Percentiles rank a stretch among this genome's conserved stretches.
phyloP scores from a whole-genome alignment of 495 filamentous ascomycete species.

The Hypoxylon lienhwacheense region DNA sequence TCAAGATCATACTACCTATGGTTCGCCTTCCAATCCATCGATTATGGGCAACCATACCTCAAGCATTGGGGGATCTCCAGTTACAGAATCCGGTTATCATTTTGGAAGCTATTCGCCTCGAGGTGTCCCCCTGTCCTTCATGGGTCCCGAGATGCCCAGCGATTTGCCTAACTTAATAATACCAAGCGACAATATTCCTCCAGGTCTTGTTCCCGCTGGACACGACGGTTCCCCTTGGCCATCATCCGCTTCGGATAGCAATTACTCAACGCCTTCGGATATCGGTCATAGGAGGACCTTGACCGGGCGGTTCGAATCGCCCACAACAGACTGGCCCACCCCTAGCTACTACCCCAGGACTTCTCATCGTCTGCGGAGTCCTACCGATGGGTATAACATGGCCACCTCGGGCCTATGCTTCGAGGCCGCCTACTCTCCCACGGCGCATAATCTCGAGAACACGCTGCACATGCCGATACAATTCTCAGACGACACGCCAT shows the following conservation, averaged over 20 bases:
- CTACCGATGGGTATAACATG: slow-evolving; percentile 34
- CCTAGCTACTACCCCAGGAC: slow-evolving; percentile 12
- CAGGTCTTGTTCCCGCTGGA: slow-evolving; percentile 34
- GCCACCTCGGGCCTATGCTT: slow-evolving; percentile 32
- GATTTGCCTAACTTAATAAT: slow-evolving; percentile 36
- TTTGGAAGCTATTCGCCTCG: slow-evolving; percentile 33
- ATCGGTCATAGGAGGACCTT: slow-evolving; percentile 24
- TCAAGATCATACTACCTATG: slow-evolving; percentile 19
- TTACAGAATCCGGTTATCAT: slow-evolving; percentile 15
- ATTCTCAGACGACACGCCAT: slow-evolving; percentile 30
- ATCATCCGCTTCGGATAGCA: slow-evolving; percentile 54
- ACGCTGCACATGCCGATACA: slow-evolving; percentile 31
- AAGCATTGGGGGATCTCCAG: slow-evolving; percentile 33
- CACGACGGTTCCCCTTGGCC: slow-evolving; percentile 51
- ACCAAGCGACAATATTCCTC: slow-evolving; percentile 37
- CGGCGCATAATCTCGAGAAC: slow-evolving; percentile 24
- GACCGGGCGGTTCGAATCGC: slow-evolving; percentile 27
- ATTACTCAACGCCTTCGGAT: slow-evolving; percentile 54
- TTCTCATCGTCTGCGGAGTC: slow-evolving; percentile 31
- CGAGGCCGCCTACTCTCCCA: slow-evolving; percentile 21
- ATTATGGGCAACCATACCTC: slow-evolving; percentile 16
- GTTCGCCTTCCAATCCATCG: slow-evolving; percentile 8
- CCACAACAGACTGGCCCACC: slow-evolving; percentile 30
- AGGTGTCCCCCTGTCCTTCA: slow-evolving; percentile 31
- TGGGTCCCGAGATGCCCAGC: slow-evolving; percentile 21